phyloP scores from a whole-genome alignment of 345 rosid genomes.

The Microthlaspi erraticum region DNA sequence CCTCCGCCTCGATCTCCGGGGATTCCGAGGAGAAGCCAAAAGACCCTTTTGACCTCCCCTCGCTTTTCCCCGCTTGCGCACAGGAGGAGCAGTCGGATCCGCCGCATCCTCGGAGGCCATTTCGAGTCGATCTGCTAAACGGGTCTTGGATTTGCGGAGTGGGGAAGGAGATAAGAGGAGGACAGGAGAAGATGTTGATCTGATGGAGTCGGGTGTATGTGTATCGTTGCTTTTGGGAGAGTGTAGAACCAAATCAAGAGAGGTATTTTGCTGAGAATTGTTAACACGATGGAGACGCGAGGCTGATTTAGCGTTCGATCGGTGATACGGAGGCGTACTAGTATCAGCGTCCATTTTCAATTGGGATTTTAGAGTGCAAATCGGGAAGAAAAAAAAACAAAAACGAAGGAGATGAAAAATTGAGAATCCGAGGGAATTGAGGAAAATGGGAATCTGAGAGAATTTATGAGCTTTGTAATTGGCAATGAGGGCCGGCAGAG shows the following conservation, averaged over 20 bases:
- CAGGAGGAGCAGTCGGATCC: slow-evolving; percentile 50
- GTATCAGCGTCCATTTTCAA: slow-evolving; percentile 44
- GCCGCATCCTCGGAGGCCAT: slow-evolving; percentile 58
- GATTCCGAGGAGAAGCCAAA: slow-evolving; percentile 60
- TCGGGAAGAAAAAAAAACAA: background rate
- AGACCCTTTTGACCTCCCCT: slow-evolving; percentile 57
- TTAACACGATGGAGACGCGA: slow-evolving; percentile 64
- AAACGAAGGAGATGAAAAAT: background rate
- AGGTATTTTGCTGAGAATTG: slow-evolving; percentile 40
- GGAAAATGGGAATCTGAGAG: slow-evolving; percentile 3
- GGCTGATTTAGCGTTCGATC: slow-evolving; percentile 62
- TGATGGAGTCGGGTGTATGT: slow-evolving; percentile 47
- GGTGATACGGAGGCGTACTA: slow-evolving; percentile 54
- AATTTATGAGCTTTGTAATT: background rate
- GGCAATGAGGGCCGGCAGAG: background rate
- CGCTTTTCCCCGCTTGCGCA: slow-evolving; percentile 61
- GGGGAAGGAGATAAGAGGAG: slow-evolving; percentile 80
- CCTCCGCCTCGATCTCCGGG: slow-evolving; percentile 64
- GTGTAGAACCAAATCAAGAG: slow-evolving; percentile 55
- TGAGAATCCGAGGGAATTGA: background rate
- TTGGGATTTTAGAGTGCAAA: background rate
- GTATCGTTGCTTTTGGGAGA: slow-evolving; percentile 50
- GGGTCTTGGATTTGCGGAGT: slow-evolving; percentile 58
- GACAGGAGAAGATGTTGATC: slow-evolving; percentile 49
- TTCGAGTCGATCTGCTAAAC: slow-evolving; percentile 68